Evolutionary conservation across 495 filamentous ascomycete genomes (phyloP).

Genomic region (Monascus purpureus): DNA sequence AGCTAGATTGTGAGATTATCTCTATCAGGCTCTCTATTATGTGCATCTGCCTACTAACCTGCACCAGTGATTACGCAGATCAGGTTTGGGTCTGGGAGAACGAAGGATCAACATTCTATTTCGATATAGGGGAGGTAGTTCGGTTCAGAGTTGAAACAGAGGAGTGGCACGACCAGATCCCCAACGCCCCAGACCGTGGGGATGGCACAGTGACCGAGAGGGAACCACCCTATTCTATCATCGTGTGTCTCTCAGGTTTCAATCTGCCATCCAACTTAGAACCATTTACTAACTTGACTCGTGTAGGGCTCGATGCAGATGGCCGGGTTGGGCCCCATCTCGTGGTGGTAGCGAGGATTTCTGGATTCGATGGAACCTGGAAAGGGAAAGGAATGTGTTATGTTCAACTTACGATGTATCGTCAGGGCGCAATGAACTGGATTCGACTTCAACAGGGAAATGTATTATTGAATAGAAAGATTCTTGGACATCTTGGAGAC

Average conservation of each 20-base stretch:
- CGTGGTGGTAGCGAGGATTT: conserved; percentile 31
- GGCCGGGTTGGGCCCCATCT: conserved; percentile 32
- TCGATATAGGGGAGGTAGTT: conserved; percentile 78
- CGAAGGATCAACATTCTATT: conserved; percentile 56
- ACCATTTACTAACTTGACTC: too few relatives aligned
- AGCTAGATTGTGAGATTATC: conserved; percentile 51
- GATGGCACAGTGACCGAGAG: conserved; percentile 34
- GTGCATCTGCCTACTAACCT: conserved; percentile 11
- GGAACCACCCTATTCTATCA: conserved; percentile 53
- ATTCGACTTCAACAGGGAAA: too few relatives aligned
- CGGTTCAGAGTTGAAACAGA: conserved; percentile 73
- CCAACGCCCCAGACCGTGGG: conserved; percentile 44
- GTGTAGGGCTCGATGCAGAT: conserved; percentile 40
- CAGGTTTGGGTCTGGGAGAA: conserved; percentile 70
- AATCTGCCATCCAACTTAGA: too few relatives aligned
- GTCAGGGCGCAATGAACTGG: too few relatives aligned
- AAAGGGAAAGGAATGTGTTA: too few relatives aligned
- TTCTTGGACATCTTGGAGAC: too few relatives aligned
- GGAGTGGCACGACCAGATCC: conserved; percentile 77
- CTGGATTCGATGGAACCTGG: not conserved
- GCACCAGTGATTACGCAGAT: conserved; percentile 47
- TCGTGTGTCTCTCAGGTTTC: conserved; percentile 28
- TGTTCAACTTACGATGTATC: too few relatives aligned
- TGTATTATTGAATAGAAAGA: too few relatives aligned
- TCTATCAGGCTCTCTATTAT: not conserved